phyloP scores from a whole-genome alignment of 768 basidiomycete species.

The Galerina sulciceps region DNA sequence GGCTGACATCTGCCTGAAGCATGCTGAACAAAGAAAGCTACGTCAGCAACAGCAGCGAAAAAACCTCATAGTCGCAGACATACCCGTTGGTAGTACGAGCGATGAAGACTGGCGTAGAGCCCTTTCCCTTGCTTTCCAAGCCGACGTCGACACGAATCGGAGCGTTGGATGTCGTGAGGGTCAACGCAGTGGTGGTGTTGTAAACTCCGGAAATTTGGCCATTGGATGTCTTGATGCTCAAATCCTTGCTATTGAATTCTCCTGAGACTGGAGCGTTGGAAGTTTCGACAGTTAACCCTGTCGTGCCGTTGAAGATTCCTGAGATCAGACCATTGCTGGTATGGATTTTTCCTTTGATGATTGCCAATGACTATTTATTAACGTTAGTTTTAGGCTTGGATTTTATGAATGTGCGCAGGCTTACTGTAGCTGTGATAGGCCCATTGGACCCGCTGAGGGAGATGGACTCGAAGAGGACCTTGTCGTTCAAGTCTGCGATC shows the following conservation, averaged over 20 bases:
- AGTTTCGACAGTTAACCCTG: slow-evolving; percentile 41
- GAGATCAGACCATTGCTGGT: slow-evolving; percentile 38
- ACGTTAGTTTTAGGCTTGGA: background rate
- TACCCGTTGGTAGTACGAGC: slow-evolving; percentile 49
- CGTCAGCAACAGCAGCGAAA: background rate
- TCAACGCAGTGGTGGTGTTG: slow-evolving; percentile 37
- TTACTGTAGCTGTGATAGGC: slow-evolving; percentile 36
- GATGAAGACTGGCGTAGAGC: slow-evolving; percentile 28
- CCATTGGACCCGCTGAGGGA: slow-evolving; percentile 30
- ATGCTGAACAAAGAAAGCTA: slow-evolving; percentile 23
- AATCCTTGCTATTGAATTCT: too few relatives aligned
- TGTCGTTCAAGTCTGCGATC: slow-evolving; percentile 36
- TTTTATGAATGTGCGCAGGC: background rate
- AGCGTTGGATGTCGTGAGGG: slow-evolving; percentile 44
- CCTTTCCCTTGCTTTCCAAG: slow-evolving; percentile 31
- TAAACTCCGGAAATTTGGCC: slow-evolving; percentile 36
- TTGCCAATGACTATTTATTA: background rate
- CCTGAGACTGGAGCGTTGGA: slow-evolving; percentile 42
- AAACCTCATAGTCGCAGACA: slow-evolving; percentile 5
- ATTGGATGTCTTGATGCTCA: too few relatives aligned
- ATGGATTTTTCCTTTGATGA: slow-evolving; percentile 24
- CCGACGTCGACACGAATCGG: slow-evolving; percentile 41
- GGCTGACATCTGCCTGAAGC: slow-evolving; percentile 33
- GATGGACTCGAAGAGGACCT: slow-evolving; percentile 40
- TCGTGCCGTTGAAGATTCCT: slow-evolving; percentile 43